phyloP scores from a whole-genome alignment of 1,139 yeast genomes.

The Kodamaea anthophila region DNA sequence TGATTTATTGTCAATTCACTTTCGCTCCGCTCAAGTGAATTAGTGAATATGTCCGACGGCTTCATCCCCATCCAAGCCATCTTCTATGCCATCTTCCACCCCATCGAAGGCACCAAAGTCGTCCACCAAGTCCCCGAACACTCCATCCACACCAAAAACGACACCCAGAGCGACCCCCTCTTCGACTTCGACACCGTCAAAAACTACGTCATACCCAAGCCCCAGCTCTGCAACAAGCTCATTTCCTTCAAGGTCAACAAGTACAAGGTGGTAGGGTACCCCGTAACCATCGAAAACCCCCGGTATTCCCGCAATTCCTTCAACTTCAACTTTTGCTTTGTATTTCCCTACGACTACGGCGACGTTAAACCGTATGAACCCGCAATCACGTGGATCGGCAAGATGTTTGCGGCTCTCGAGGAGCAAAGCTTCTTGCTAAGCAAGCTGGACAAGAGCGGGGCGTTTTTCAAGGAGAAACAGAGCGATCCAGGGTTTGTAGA shows the following conservation, averaged over 20 bases:
- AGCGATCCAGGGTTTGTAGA: constrained; percentile 11
- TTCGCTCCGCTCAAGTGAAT: background rate
- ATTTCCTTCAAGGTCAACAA: constrained; percentile 67
- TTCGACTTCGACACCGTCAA: constrained; percentile 82
- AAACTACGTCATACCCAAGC: constrained; percentile 90
- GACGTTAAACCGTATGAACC: constrained; percentile 85
- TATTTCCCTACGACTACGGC: constrained; percentile 67
- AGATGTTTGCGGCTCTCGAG: constrained; percentile 84
- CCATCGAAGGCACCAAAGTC: constrained; percentile 93
- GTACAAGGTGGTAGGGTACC: constrained; percentile 80
- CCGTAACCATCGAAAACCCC: constrained; percentile 71
- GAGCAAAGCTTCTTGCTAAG: constrained; percentile 81
- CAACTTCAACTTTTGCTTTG: constrained; percentile 88
- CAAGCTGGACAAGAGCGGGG: constrained; percentile 33
- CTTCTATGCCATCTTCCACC: constrained; percentile 89
- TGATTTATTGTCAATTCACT: background rate
- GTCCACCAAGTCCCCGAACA: constrained; percentile 82
- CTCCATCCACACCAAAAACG: constrained; percentile 32
- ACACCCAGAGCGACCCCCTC: constrained; percentile 16
- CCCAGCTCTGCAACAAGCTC: constrained; percentile 78
- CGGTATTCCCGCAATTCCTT: constrained; percentile 86
- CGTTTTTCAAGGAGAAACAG: constrained; percentile 27
- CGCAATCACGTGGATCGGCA: constrained; percentile 76
- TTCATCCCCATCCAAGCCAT: constrained; percentile 81
- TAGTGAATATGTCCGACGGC: constrained; percentile 38